A percentile compares a stretch with the other conserved stretches of the same genome.
These are phyloP conservation scores for Yamadazyma sp. DNA, from an alignment of 1,139 yeast genomes.

Conservation along the genomic window DNA sequence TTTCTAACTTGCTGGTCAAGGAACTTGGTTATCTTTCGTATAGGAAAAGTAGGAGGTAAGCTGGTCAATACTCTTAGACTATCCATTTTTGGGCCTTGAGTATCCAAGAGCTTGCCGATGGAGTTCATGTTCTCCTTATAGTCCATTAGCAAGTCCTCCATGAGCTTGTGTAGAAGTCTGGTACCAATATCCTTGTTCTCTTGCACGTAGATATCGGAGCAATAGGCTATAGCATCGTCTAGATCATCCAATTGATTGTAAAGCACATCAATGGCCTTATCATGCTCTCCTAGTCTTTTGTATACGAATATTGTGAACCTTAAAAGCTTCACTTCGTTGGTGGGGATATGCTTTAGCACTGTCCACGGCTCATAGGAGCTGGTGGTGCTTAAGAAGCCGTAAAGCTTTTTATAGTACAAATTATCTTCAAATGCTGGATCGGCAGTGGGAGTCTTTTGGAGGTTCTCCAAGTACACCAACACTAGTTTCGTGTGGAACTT, in stretches of 20 bases:
- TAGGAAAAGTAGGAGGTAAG: slow-evolving; percentile 51
- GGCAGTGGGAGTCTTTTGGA: slow-evolving; percentile 20
- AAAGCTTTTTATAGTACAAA: slow-evolving; percentile 34
- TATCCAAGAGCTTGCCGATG: slow-evolving; percentile 43
- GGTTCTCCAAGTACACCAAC: slow-evolving; percentile 48
- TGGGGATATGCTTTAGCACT: slow-evolving; percentile 38
- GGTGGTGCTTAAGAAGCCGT: slow-evolving; percentile 34
- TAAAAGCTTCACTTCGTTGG: slow-evolving; percentile 33
- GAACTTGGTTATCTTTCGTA: slow-evolving; percentile 44
- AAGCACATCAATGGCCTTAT: slow-evolving; percentile 62
- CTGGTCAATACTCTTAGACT: slow-evolving; percentile 47
- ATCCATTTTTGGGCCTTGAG: slow-evolving; percentile 58
- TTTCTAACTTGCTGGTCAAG: slow-evolving; percentile 48
- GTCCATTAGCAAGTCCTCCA: slow-evolving; percentile 39
- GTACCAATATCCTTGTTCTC: slow-evolving; percentile 40
- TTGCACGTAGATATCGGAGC: slow-evolving; percentile 50
- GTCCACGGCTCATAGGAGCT: slow-evolving; percentile 48
- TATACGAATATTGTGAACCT: slow-evolving; percentile 59
- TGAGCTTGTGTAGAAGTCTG: slow-evolving; percentile 33
- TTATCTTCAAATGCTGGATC: slow-evolving; percentile 17
- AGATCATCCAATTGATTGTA: slow-evolving; percentile 60
- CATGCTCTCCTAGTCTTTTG: slow-evolving; percentile 60
- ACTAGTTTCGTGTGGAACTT: slow-evolving; percentile 56
- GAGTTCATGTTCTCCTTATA: slow-evolving; percentile 30
- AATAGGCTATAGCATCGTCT: slow-evolving; percentile 58